Base-by-base conservation (phyloP, 2,329 filamentous ascomycete species). In the Pseudopithomyces maydicus region DNA sequence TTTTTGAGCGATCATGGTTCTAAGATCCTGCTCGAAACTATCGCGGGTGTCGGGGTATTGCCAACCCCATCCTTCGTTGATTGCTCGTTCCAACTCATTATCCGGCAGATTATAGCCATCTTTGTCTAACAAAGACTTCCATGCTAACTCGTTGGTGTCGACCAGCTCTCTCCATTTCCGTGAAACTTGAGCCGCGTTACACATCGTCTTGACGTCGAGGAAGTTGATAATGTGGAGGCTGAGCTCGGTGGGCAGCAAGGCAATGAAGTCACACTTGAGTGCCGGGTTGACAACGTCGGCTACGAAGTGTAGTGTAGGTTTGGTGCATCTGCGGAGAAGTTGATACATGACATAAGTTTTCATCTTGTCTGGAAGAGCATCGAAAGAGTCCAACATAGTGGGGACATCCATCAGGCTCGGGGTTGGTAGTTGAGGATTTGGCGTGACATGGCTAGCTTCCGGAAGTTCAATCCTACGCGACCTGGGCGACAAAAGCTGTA, bases 291-390 rank as follows among this genome's bases (percentile, higher is more conserved):
- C 93, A 14, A 92, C 88, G 64, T 92, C 88, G 35, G 94, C 92
- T 54, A 99, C 89, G 53, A 96, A 88, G 69, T 95, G 92, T 5
- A 99, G 82, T 0, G 93, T 97, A 41, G 92, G 89, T 64, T 96
- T 90, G 6, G 92, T 87, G 70, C 93, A 98, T 45, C 95, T 85
- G 55, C 91, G 89, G 23, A 99, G 84, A 54, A 99, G 87, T 72
- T 99, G 94, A 73, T 96, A 98, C 88, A 99, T 96, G 78, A 99
- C 89, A 72, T 96, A 96, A 0, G 90, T 90, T 78, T 99, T 95
- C 85, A 99, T 88, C 68, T 95, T 90, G 43, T 90, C 87, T 1
- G 94, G 92, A 83, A 99, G 90, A 6, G 90, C 85, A 73, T 98
- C 94, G 68, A 98, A 99, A 2, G 88, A 88, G 66, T 97, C 90